Evolutionary conservation across 768 basidiomycete species (phyloP), one percentile per base, ranked within the genome.

Genomic region (Obba rivulosa): DNA sequence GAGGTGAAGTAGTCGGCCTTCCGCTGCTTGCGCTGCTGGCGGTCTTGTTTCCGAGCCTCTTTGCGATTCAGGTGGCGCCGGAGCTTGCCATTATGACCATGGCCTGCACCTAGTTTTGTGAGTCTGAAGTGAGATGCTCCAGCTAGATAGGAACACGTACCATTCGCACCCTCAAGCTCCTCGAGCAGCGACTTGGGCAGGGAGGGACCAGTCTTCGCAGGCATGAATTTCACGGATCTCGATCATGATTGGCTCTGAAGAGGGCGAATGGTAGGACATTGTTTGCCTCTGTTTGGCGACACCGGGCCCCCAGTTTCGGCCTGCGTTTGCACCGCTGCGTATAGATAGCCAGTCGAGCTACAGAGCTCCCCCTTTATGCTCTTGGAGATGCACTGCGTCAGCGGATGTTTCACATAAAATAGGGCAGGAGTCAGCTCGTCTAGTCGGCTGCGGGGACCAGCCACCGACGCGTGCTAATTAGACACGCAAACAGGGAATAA

Each of bases 1-100:
- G 63, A 61, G 4, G 76, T 70, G 62, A 84, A 85, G 58, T 76
- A 78, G 34, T 74, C 69, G 0, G 83, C 81, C 57, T 79, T 87
- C 39, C 78, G 75, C 57, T 78, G 73, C 62, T 87, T 91, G 43
- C 71, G 71, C 39, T 69, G 71, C 1, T 68, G 50, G n/a, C 86
- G 74, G 23, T 76, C 77, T 56, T 81, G 75, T 60, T 83, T 89
- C 37, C 87, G 69, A 13, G 74, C 61, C 41, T 85, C 84, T 62
- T 81, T 87, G 48, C 85, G 74, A 41, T 75, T 73, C 21, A 57
- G 39, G 35, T 64, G 58, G 23, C 39, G 55, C 7, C 13, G 28
- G 34, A 50, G 54, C 34, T 45, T 50, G n/a, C 45, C 37, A 31
- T 48, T 50, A 23, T 53, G 51, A 20, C n/a, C n/a, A 21, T 48